Evolutionary conservation across 2,329 filamentous ascomycete genomes (phyloP).

Genomic region (Arthrobotrys pseudoclavata): DNA sequence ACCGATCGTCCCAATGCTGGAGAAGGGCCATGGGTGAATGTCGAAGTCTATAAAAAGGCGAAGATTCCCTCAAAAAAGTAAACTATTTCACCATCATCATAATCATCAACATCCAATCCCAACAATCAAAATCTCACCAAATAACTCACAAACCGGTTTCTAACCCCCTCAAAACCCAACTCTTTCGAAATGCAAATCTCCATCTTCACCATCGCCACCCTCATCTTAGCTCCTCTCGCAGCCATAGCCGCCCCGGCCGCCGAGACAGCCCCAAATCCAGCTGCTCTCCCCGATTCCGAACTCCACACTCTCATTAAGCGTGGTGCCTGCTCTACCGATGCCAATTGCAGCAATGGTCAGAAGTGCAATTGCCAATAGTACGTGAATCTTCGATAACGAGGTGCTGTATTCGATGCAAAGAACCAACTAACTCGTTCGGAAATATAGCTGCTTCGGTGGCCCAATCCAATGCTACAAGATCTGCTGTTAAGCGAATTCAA

Average conservation of each 20-base stretch:
- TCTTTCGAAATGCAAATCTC: conserved; percentile 45
- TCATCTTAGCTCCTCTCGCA: conserved; percentile 47
- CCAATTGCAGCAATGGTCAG: conserved; percentile 22
- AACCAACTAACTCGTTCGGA: neutral
- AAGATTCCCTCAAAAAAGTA: neutral
- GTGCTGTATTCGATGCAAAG: neutral
- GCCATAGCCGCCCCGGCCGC: conserved; percentile 48
- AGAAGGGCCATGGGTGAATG: neutral
- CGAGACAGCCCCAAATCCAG: conserved; percentile 18
- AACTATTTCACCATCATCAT: conserved; percentile 8
- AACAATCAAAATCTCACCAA: conserved; percentile 3
- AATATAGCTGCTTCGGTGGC: conserved; percentile 39
- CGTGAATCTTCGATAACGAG: neutral
- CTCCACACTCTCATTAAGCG: conserved; percentile 42
- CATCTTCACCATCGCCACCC: conserved; percentile 40
- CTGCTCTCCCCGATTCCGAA: conserved; percentile 36
- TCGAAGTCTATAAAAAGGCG: conserved; percentile 34
- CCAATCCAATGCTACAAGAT: conserved; percentile 44
- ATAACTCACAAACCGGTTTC: conserved; percentile 1
- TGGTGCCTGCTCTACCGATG: conserved; percentile 27
- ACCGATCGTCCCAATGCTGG: neutral
- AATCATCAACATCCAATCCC: conserved; percentile 17
- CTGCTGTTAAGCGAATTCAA: conserved; percentile 34
- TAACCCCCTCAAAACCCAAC: conserved; percentile 6
- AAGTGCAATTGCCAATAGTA: conserved; percentile 48